phyloP scores from a whole-genome alignment of 2,329 filamentous ascomycete species.

The Neofusicoccum sp. region DNA sequence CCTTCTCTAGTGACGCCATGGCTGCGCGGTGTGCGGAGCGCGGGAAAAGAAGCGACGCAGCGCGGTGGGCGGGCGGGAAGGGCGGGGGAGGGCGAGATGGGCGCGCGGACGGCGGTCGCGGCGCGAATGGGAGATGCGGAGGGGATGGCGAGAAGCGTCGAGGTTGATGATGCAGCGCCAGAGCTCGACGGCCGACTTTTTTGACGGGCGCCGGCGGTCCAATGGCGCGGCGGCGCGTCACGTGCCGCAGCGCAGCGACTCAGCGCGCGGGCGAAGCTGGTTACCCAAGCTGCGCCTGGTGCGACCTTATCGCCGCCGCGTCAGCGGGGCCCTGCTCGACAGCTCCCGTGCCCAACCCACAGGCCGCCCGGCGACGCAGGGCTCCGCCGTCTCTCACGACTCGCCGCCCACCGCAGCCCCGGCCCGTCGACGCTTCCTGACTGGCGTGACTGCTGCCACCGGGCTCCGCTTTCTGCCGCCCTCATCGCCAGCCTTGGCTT shows the following conservation, averaged over 20 bases:
- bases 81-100: conserved; percentile 6
- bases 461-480: conserved; percentile 13
- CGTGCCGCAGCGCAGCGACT: not conserved
- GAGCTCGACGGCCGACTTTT: conserved; percentile 17
- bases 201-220: not conserved
- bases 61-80: not conserved
- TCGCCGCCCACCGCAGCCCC: conserved; percentile 3
- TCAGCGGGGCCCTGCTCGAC: not conserved
- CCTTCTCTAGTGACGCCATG: conserved; percentile 33
- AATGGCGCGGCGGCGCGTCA: too few relatives aligned
- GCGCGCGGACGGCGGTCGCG: conserved; percentile 6
- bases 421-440: not conserved
- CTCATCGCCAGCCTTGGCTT: not conserved
- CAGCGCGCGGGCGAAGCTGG: not conserved
- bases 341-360: not conserved
- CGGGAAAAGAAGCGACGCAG: conserved; percentile 19
- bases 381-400: conserved; percentile 6
- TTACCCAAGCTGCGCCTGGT: not conserved
- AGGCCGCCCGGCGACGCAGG: conserved; percentile 8
- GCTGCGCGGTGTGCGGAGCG: conserved; percentile 27
- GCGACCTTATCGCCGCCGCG: not conserved
- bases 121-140: conserved; percentile 12
- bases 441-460: conserved; percentile 13
- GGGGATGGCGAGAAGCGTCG: conserved; percentile 5
- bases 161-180: conserved; percentile 16